phyloP scores from a whole-genome alignment of 2,329 filamentous ascomycete species.

The Pseudocercospora crystallina region DNA sequence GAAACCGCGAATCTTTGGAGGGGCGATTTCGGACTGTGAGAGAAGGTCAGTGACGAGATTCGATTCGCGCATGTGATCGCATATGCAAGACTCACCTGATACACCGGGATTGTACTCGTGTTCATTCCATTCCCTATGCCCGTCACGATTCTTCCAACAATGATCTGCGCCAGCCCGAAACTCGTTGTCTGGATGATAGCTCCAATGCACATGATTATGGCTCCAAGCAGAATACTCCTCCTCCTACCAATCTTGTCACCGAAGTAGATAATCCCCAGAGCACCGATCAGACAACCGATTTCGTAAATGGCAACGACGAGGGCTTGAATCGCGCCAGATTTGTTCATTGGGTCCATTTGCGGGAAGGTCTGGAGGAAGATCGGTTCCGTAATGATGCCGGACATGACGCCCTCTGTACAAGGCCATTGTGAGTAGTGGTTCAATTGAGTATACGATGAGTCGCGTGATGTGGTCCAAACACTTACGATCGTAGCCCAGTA shows the following conservation, averaged over 20 bases:
- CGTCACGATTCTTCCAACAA: slow-evolving; percentile 54
- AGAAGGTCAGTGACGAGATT: too few relatives aligned
- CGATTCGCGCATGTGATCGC: slow-evolving; percentile 50
- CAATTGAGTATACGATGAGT: too few relatives aligned
- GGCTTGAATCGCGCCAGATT: slow-evolving; percentile 31
- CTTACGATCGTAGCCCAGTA: slow-evolving; percentile 22
- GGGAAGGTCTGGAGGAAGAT: too few relatives aligned
- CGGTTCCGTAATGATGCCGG: too few relatives aligned
- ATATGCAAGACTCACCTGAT: slow-evolving; percentile 56
- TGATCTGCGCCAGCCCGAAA: slow-evolving; percentile 48
- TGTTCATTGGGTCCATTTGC: too few relatives aligned
- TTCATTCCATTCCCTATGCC: slow-evolving; percentile 58
- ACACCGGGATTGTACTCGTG: slow-evolving; percentile 55
- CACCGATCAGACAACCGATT: slow-evolving; percentile 46
- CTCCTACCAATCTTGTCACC: slow-evolving; percentile 45
- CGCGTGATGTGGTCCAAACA: too few relatives aligned
- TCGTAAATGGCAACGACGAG: slow-evolving; percentile 53
- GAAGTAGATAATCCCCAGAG: slow-evolving; percentile 38
- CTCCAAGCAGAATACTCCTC: slow-evolving; percentile 43
- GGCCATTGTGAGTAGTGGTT: too few relatives aligned
- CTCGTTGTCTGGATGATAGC: slow-evolving; percentile 41
- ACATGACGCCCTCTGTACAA: too few relatives aligned
- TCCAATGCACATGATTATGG: slow-evolving; percentile 42
- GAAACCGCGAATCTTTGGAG: slow-evolving; percentile 58
- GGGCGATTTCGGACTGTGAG: slow-evolving; percentile 23